Evolutionary conservation across 176 grass and related monocot genomes (phyloP), one percentile per base, ranked within the genome.

Genomic region (Juncus effusus): DNA sequence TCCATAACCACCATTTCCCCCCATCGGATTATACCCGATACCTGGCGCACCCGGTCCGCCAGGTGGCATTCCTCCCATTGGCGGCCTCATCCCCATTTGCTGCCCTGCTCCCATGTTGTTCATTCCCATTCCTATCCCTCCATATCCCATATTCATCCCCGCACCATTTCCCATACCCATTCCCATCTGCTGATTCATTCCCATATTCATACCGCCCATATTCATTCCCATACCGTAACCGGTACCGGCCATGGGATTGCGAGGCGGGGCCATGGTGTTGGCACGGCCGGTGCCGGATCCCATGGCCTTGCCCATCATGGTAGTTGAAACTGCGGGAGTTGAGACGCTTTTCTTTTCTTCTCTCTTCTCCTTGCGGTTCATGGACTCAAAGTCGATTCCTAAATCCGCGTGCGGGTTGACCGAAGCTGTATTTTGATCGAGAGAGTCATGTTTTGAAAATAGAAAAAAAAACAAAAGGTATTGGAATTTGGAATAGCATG

Each of bases 281-380:
- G 73, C 78, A 11, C 89, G 81, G 36, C 94, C 94, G 50, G 78
- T 76, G 76, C 88, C 83, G 6, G 89, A 93, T 67, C 94, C 94
- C 94, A 99, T 99, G 38, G 94, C 94, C 79, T 93, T 93, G 16
- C 94, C 94, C 94, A 93, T 99, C 42, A 68, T 87, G 12, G 81
- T 51, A 7, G 94, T 99, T 67, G 94, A 90, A 41, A 83, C 47
- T 37, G 72, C 80, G 64, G 85, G 78, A 51, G 78, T 74, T 36
- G 79, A 57, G 77, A 79, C 72, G 67, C 65, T 74, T 82, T 82
- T 99, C 83, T 82, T 99, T 39, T 99, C 94, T 59, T 87, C 75
- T 51, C 83, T 82, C 73, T 84, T 99, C 36, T 99, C 94, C 89
- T 93, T 99, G 36, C 94, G 85, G 65, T 99, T 99, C 7, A 99